Base-by-base conservation (phyloP, 2,329 filamentous ascomycete species). In the Emydomyces testavorans region DNA sequence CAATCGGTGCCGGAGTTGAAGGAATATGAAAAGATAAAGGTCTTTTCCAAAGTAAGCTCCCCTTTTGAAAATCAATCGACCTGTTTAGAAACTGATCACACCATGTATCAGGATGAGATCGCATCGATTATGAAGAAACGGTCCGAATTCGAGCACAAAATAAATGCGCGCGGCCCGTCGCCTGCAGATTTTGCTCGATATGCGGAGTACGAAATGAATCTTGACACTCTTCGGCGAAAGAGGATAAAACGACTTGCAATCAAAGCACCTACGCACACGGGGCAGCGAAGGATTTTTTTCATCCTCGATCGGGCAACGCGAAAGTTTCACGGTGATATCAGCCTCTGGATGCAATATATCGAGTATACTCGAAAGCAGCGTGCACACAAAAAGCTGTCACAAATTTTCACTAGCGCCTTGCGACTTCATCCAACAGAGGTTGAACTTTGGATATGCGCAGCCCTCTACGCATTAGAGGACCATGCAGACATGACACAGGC, bases 301-400 rank as follows among this genome's bases (percentile, higher is more conserved):
- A 83, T 96, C 53, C 83, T 94, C 56, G 88, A 95, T 57, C 82
- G 92, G 53, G 88, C 79, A 16, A 87, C 89, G 23, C 76, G 78
- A 60, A 86, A 87, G 54, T 92, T 95, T 60, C 83, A 85, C 1
- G 87, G 85, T 2, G 85, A 85, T 60, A 61, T 88, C 29, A 77
- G 76, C 2, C 72, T 98, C 31, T 98, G 92, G 92, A 80, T 85
- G 65, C 85, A 89, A 60, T 95, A 94, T 61, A 80, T 96, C 51
- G 78, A 83, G 50, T 96, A 86, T 64, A 82, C 85, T 13, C 76
- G 80, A 57, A 76, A 79, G 54, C 74, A 80, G 60, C 81, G 76
- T 58, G 75, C 78, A 13, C 73, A 73, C 60, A 78, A 78, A 61
- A 78, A 79, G 58, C 64, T 82, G 18, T 70, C 71, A 24, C 72